Base-by-base conservation (phyloP, 2,329 filamentous ascomycete genomes). In the Fusarium euwallaceae region DNA sequence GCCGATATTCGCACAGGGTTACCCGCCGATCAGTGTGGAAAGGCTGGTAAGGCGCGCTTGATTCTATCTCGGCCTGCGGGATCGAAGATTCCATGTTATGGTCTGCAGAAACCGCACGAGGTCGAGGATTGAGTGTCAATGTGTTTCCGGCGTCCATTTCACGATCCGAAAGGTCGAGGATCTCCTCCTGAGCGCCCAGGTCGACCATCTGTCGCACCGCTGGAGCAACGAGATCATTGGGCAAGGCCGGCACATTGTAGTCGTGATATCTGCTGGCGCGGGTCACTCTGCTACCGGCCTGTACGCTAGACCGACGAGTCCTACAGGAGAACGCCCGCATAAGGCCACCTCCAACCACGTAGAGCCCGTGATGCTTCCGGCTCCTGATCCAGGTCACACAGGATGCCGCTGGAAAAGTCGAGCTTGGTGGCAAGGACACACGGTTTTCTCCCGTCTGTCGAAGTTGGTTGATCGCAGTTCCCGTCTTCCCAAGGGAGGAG, bases 1-100 rank as follows among this genome's bases (percentile, higher is more conserved):
- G 73, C 39, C 80, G 83, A 79, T 92, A 94, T 48, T 95, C 89
- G 75, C 92, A 93, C 32, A 98, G 86, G n/a, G 88, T 90, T 53
- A 98, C 94, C 4, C 96, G 91, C 64, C 91, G 90, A 79, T 98
- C 95, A 0, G 95, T 97, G 81, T 98, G 96, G 85, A 98, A 98
- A 1, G 97, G 96, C 79, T 98, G 95, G 78, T 98, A 98, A 3
- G 96, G 95, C 6, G 95, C 94, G 79, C 96, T 98, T 2, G 96
- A 98, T 80, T 99, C 97, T 74, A 98, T 97, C 85, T 98, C 95
- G 7, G 94, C 95, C 74, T 92, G 90, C 1, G 91, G 91, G 66
- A 90, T 95, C 81, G 85, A 93, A 81, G 84, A 94, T 82, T 86
- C 93, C 81, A 86, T 88, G 65, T 83, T 85, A 78, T 82, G 84